Conservation (phyloP, 257 asterid genomes). For the Dorcoceras hygrometricum region DNA sequence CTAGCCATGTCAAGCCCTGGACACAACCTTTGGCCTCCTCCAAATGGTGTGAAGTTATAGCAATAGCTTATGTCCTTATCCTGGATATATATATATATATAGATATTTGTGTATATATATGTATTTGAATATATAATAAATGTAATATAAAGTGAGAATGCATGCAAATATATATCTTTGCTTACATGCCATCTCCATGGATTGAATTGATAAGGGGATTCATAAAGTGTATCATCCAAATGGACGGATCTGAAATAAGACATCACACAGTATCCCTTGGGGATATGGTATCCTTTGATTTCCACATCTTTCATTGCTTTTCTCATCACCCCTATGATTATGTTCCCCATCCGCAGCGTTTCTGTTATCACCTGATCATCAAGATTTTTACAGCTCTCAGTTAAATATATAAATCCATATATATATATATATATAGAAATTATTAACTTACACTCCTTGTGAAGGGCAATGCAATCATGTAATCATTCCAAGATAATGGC, state of each 20-base stretch:
- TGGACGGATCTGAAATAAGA: conserved; percentile 83
- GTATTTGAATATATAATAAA: too few species aligned
- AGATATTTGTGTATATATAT: too few species aligned
- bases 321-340: conserved; percentile 81
- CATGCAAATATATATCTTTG: background rate
- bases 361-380: conserved; percentile 78
- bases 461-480: conserved; percentile 57
- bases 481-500: conserved; percentile 63
- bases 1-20: conserved; percentile 95
- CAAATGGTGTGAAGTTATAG: conserved; percentile 75
- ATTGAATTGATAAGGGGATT: conserved; percentile 64
- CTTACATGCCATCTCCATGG: conserved; percentile 99
- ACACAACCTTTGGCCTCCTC: conserved; percentile 92
- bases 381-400: too few species aligned
- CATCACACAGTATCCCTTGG: conserved; percentile 83
- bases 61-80: conserved; percentile 43
- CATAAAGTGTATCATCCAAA: conserved; percentile 62
- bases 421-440: too few species aligned
- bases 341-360: conserved; percentile 82
- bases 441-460: conserved; percentile 78
- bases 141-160: too few species aligned
- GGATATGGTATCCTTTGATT: conserved; percentile 71
- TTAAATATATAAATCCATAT: too few species aligned
- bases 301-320: conserved; percentile 84
- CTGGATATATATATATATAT: too few species aligned